Conservation (phyloP, 768 basidiomycete genomes). For the Crucibulum laeve region DNA sequence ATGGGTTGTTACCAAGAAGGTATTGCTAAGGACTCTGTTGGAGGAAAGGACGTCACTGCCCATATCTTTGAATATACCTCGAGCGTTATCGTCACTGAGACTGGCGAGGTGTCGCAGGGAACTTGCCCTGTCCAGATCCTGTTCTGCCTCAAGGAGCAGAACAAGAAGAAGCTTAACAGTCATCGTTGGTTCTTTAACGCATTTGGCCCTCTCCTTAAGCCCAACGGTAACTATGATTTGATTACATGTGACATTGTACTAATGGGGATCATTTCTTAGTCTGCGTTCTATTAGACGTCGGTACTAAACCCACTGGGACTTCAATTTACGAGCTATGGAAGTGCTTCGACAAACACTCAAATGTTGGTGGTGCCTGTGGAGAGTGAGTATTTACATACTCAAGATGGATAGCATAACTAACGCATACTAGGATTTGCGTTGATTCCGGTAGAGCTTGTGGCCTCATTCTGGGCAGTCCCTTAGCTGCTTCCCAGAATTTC, state of each 20-base stretch:
- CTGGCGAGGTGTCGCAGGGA: conserved; percentile 75
- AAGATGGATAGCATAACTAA: neutral
- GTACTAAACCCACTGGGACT: conserved; percentile 91
- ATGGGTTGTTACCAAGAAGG: conserved; percentile 91
- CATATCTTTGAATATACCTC: conserved; percentile 94
- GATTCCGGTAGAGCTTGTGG: conserved; percentile 73
- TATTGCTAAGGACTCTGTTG: conserved; percentile 84
- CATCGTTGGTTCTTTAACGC: conserved; percentile 99
- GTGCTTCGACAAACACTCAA: conserved; percentile 81
- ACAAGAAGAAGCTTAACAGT: conserved; percentile 95
- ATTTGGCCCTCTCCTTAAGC: conserved; percentile 81
- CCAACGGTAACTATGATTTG: conserved; percentile 52
- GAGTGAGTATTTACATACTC: conserved; percentile 48
- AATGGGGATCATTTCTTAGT: conserved; percentile 36
- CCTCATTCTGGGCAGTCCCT: conserved; percentile 66
- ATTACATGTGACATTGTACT: neutral
- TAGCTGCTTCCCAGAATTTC: conserved; percentile 94
- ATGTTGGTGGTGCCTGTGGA: conserved; percentile 94
- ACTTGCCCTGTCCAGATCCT: conserved; percentile 81
- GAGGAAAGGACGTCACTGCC: conserved; percentile 86
- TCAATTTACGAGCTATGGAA: conserved; percentile 98
- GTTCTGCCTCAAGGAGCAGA: conserved; percentile 92
- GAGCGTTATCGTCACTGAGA: conserved; percentile 71
- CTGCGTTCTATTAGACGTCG: conserved; percentile 90
- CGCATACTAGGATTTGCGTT: conserved; percentile 62